These are phyloP conservation scores for Xylariaceae sp. DNA, from an alignment of 2,329 filamentous ascomycete genomes.

Conservation along the genomic window DNA sequence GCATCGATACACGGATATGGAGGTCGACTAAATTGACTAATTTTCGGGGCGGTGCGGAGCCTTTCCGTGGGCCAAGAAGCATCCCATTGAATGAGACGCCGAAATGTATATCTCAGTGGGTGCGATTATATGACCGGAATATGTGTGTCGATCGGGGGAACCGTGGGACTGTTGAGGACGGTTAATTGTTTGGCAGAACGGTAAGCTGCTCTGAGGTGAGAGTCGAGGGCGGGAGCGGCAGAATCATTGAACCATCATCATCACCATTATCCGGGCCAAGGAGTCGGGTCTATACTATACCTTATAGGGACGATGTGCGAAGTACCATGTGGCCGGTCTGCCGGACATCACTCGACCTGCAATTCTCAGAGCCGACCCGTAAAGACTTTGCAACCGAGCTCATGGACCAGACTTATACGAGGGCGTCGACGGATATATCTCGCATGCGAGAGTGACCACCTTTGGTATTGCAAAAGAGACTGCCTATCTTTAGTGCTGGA, in stretches of 20 bases:
- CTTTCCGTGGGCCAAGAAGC: conserved; percentile 20
- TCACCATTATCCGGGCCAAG: conserved; percentile 19
- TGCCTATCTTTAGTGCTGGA: neutral
- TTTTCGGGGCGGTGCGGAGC: conserved; percentile 27
- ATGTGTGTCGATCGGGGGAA: conserved; percentile 20
- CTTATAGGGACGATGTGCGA: conserved; percentile 12
- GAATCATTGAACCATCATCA: conserved; percentile 24
- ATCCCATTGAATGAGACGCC: conserved; percentile 29
- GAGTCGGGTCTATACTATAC: conserved; percentile 21
- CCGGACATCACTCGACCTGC: neutral
- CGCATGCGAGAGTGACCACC: neutral
- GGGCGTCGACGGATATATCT: neutral
- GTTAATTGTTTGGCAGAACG: conserved; percentile 20
- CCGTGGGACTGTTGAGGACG: conserved; percentile 16
- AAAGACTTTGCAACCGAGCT: neutral
- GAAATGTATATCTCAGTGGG: conserved; percentile 19
- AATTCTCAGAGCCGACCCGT: neutral
- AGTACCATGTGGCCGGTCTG: conserved; percentile 4
- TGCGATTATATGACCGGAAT: conserved; percentile 22
- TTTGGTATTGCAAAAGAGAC: conserved; percentile 3
- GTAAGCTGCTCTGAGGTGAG: conserved; percentile 1
- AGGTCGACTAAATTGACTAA: conserved; percentile 27
- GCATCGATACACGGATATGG: conserved; percentile 32
- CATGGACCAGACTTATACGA: neutral
- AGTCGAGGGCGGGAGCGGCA: conserved; percentile 9